Conservation (phyloP, 129 eudicot species). For the Dittrichia graveolens region DNA sequence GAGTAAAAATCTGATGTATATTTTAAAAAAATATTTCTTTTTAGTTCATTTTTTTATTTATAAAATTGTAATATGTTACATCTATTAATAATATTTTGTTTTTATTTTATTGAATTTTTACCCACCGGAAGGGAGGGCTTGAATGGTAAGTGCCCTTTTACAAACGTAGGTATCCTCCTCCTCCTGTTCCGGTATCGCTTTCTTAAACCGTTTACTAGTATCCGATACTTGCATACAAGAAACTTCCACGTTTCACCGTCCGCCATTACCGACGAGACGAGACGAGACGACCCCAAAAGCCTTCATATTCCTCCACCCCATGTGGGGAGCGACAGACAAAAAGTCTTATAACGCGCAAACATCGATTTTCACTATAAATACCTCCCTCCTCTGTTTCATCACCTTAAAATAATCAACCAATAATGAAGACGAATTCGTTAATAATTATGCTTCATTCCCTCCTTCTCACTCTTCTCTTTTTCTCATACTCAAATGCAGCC, state of each 20-base stretch:
- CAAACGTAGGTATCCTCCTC: neutral
- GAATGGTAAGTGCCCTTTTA: neutral
- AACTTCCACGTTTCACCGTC: slow-evolving; percentile 29
- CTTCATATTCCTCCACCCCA: slow-evolving; percentile 1
- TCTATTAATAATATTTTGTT: no score
- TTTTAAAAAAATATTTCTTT: no score
- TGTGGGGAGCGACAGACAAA: neutral
- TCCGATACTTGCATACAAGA: slow-evolving; percentile 11
- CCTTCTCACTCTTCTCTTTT: slow-evolving; percentile 15
- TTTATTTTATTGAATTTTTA: no score
- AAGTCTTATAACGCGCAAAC: slow-evolving; percentile 34
- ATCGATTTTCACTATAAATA: slow-evolving; percentile 23
- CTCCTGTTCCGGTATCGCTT: neutral
- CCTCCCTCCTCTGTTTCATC: neutral
- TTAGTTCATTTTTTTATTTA: no score
- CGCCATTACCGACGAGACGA: slow-evolving; percentile 27
- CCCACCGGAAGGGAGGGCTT: no score
- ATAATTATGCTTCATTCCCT: slow-evolving; percentile 6
- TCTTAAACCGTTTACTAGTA: slow-evolving; percentile 11
- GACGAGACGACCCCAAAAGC: slow-evolving; percentile 17
- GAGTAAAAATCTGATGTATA: no score
- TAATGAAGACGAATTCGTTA: slow-evolving; percentile 5
- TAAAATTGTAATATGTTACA: no score
- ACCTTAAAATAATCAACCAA: neutral
- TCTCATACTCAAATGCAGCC: slow-evolving; percentile 15